Conservation (phyloP, 2,329 filamentous ascomycete species). For the Monilinia fructicola region DNA sequence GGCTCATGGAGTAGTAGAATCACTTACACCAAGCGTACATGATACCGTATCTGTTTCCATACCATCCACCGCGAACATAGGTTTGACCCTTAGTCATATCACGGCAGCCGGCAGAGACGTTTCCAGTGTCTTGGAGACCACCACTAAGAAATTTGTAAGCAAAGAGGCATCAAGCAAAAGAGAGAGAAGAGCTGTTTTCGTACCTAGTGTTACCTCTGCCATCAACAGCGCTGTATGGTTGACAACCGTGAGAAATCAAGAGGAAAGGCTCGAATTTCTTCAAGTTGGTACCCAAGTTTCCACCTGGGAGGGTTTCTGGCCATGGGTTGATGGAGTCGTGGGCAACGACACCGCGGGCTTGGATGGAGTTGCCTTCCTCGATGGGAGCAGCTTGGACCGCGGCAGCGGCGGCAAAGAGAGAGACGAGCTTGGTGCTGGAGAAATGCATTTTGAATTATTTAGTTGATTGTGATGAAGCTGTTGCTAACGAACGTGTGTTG, state of each 20-base stretch:
- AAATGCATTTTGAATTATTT: constrained; percentile 8
- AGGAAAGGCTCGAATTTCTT: neutral
- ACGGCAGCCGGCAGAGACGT: neutral
- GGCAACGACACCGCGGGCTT: neutral
- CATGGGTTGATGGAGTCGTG: constrained; percentile 1
- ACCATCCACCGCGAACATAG: constrained; percentile 6
- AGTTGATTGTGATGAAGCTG: neutral
- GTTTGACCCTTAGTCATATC: neutral
- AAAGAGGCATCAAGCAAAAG: neutral
- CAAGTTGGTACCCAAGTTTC: neutral
- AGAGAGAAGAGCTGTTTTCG: neutral
- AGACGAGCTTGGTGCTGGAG: neutral
- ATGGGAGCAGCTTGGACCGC: neutral
- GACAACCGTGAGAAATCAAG: neutral
- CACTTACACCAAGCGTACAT: constrained; percentile 8
- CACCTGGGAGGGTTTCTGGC: neutral
- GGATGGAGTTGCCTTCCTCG: neutral
- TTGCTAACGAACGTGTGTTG: neutral
- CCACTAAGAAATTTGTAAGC: neutral
- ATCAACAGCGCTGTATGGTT: constrained; percentile 6
- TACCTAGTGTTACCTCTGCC: neutral
- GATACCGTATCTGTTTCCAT: neutral
- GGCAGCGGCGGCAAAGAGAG: neutral
- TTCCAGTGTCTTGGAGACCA: constrained; percentile 1
- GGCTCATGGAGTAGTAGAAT: too few species aligned